Evolutionary conservation across 2,329 filamentous ascomycete species (phyloP).

Genomic region (Monilinia fructicola): DNA sequence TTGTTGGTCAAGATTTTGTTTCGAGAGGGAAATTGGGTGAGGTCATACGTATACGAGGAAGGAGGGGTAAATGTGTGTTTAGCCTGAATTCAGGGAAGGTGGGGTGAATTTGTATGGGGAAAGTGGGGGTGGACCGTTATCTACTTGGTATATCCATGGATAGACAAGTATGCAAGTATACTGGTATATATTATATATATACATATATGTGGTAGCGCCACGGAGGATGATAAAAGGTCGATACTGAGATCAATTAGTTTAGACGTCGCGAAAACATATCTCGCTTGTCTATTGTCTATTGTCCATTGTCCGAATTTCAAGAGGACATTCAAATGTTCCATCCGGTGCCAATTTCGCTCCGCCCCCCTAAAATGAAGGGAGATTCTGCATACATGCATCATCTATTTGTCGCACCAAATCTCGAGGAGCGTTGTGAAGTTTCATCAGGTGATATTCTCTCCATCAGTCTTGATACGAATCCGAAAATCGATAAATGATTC

Average conservation of each 20-base stretch:
- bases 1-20: neutral
- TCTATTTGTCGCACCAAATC: too few species aligned
- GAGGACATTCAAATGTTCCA: neutral
- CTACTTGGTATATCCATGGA: too few species aligned
- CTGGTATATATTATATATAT: too few species aligned
- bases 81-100: slow-evolving; percentile 15
- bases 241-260: neutral
- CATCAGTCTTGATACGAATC: too few species aligned
- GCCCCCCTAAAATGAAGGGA: too few species aligned
- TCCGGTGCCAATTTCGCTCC: neutral
- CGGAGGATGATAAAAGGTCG: too few species aligned
- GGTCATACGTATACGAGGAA: slow-evolving; percentile 9
- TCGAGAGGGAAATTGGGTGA: neutral
- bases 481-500: too few species aligned
- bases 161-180: too few species aligned
- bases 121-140: slow-evolving; percentile 10
- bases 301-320: neutral
- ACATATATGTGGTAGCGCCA: neutral
- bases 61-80: slow-evolving; percentile 17
- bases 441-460: too few species aligned
- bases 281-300: neutral
- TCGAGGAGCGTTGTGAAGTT: too few species aligned
- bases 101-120: slow-evolving; percentile 15
- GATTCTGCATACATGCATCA: too few species aligned
- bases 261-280: neutral